Evolutionary conservation across 2,329 filamentous ascomycete genomes (phyloP), one percentile per base, ranked within the genome.

Genomic region (Botrytis sinoallii): DNA sequence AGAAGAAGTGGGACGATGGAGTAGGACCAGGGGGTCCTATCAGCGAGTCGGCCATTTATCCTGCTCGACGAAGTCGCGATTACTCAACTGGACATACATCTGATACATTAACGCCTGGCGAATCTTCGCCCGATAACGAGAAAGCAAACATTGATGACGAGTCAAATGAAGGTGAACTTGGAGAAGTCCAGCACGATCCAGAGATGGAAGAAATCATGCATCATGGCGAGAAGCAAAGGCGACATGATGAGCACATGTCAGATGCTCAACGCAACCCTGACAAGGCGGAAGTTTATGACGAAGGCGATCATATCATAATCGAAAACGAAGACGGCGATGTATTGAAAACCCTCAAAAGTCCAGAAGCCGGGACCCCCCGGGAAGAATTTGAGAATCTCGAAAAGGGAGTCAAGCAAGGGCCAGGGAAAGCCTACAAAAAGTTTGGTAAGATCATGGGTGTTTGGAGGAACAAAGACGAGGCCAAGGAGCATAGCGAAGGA

Each of bases 291-390:
- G 87, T 95, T 0, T 98, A 92, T 77, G 89, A 95, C 76, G 94
- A 98, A 83, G 94, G 95, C 1, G 82, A 91, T 71, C 83, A 97
- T 35, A 88, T 96, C 57, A 84, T 98, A 10, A 89, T 97, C 73
- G 95, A 98, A 82, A 92, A 97, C 78, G 86, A 91, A 75, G 92
- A 97, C 73, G 95, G 95, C 12, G 95, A 98, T 72, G 95, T 98
- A 4, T 81, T 98, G 9, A 89, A 89, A 29, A 88, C 93, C 0
- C 86, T 91, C 76, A 82, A 88, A 60, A 20, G 60, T 67, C 40
- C 71, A 7, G 48, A 64, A 35, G 44, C 20, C 4, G 55, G 16
- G 25, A 44, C 63, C 5, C 38, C 68, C 20, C 20, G 25, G 20
- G 82, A 84, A 74, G 84, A 86, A 66, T 74, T 84, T 1, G 79